A percentile compares a stretch with the other conserved stretches of the same genome.
Conservation (phyloP, 129 eudicot species). For the Helianthus tuberosus region DNA sequence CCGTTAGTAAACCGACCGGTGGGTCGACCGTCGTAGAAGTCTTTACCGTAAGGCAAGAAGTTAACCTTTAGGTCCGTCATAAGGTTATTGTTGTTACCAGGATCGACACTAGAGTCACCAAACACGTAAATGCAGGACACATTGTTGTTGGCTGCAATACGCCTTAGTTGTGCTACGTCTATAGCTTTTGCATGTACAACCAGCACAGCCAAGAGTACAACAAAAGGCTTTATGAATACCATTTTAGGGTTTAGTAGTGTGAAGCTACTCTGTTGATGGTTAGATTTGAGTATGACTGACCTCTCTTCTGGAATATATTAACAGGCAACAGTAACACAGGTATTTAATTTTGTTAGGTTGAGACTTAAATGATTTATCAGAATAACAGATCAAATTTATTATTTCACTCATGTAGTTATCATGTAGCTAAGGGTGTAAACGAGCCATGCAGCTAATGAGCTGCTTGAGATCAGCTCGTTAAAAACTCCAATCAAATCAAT, state of each 20-base stretch:
- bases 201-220: constrained; percentile 30
- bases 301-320: constrained; percentile 5
- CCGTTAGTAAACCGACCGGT: constrained; percentile 37
- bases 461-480: too few relatives aligned
- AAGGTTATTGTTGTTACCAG: constrained; percentile 44
- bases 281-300: background rate
- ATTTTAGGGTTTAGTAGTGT: background rate
- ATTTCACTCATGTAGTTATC: background rate
- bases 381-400: constrained; percentile 9
- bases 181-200: constrained; percentile 34
- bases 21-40: constrained; percentile 32
- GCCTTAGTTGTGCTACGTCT: constrained; percentile 30
- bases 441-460: too few relatives aligned
- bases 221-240: constrained; percentile 14
- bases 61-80: constrained; percentile 38
- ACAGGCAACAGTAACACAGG: background rate
- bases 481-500: too few relatives aligned
- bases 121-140: constrained; percentile 38
- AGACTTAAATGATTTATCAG: constrained; percentile 19
- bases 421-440: background rate
- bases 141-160: constrained; percentile 32
- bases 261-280: background rate
- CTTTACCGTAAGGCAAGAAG: constrained; percentile 37
- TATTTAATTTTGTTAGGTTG: constrained; percentile 36
- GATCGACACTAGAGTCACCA: constrained; percentile 43